Base-by-base conservation (phyloP, 23 red algal genomes). In the Gracilaria vermiculophylla region DNA sequence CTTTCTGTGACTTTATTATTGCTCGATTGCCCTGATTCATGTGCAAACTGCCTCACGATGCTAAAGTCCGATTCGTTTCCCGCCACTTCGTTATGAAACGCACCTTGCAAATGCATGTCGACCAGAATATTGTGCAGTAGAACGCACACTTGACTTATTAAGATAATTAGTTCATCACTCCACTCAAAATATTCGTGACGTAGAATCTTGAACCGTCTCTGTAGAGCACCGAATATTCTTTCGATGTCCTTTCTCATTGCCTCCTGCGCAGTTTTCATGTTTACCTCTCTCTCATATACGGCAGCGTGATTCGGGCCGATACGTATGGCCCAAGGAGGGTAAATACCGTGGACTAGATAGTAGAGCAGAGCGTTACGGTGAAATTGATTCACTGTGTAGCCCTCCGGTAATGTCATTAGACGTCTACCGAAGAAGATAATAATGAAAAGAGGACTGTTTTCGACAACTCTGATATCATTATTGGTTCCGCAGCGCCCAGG, bases 381-480 rank as follows among this genome's bases (percentile, higher is more conserved):
- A 13, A 62, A 9, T 15, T 62, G 10, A 21, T 29, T 33, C 4
- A 87, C 43, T 25, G 5, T 20, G 52, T 45, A 73, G 3, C 67
- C 37, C 41, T 87, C 67, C 67, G 67, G 67, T 5, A 75, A 15
- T 5, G 62, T 54, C 62, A 87, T 71, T 19, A 5, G 13, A 5
- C 67, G 33, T 34, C 51, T 54, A 6, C 76, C n/a, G n/a, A n/a
- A n/a, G n/a, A n/a, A n/a, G n/a, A n/a, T n/a, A n/a, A n/a, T n/a
- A 44, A 24, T 67, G 62, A 81, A 0, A 16, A 67, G 36, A 0
- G 74, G 76, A 44, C 48, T 48, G 37, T 67, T 66, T 15, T 79
- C 10, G 19, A 79, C 0, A 42, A 90, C 70, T 76, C 47, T 79
- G 0, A 78, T 44, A 51, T 90, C 70, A 43, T 90, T 90, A 49